phyloP scores from a whole-genome alignment of 2,329 filamentous ascomycete genomes.

The Ophiostoma angusticollis region DNA sequence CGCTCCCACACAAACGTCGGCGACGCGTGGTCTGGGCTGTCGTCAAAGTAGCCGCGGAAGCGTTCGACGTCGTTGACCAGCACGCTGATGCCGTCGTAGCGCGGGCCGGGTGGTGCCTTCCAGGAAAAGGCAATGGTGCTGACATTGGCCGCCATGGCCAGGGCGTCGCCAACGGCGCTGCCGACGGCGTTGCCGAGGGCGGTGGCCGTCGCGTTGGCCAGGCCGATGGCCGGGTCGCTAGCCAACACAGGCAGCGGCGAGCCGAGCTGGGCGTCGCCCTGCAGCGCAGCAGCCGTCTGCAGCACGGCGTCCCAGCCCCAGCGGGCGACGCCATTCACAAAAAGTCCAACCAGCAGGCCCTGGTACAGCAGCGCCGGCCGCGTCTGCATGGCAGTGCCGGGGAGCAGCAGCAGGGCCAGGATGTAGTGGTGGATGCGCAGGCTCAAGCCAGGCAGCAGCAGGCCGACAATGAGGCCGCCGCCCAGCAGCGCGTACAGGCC shows the following conservation, averaged over 20 bases:
- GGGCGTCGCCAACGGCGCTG: background rate
- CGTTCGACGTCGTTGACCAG: conserved; percentile 79
- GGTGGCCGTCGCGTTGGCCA: conserved; percentile 15
- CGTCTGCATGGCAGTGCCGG: conserved; percentile 80
- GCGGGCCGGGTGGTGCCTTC: conserved; percentile 32
- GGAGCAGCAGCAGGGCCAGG: conserved; percentile 70
- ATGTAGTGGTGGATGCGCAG: conserved; percentile 94
- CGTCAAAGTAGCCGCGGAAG: conserved; percentile 57
- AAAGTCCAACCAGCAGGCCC: conserved; percentile 77
- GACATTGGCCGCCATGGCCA: conserved; percentile 22
- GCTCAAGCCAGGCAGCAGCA: conserved; percentile 62
- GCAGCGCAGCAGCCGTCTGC: conserved; percentile 63
- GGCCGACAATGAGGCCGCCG: conserved; percentile 51
- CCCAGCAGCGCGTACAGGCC: conserved; percentile 62
- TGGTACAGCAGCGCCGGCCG: conserved; percentile 77
- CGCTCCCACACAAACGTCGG: conserved; percentile 9
- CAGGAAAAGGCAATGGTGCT: conserved; percentile 55
- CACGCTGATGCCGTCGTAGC: conserved; percentile 64
- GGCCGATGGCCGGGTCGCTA: conserved; percentile 31
- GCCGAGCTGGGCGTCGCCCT: conserved; percentile 52
- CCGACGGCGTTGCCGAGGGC: conserved; percentile 9
- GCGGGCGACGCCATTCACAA: conserved; percentile 83
- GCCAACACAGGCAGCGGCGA: conserved; percentile 46
- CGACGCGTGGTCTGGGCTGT: conserved; percentile 16
- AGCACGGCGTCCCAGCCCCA: conserved; percentile 90